Evolutionary conservation across 2,329 filamentous ascomycete genomes (phyloP).

Genomic region (Tolypocladium cylindrosporum): DNA sequence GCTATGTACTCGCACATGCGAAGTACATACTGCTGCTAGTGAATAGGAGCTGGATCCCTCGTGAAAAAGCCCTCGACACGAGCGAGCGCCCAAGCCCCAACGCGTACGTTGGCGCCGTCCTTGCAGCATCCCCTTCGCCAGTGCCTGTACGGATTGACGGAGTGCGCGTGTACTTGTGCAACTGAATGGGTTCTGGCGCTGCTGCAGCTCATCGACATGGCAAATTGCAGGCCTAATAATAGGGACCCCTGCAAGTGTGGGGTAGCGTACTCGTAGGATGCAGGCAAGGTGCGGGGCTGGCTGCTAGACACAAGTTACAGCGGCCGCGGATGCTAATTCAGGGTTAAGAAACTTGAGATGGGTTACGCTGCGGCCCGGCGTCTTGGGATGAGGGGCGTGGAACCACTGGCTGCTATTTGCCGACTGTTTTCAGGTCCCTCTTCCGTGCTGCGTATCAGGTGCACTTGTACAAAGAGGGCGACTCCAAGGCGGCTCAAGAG

Average conservation of each 20-base stretch:
- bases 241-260: background rate
- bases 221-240: background rate
- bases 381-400: background rate
- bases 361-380: background rate
- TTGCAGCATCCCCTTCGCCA: background rate
- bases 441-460: too few relatives aligned
- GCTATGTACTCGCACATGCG: too few relatives aligned
- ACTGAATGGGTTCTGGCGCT: background rate
- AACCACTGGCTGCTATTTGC: background rate
- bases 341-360: background rate
- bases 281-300: background rate
- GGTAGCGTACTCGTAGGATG: background rate
- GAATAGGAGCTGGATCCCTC: too few relatives aligned
- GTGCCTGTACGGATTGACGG: too few relatives aligned
- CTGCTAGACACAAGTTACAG: too few relatives aligned
- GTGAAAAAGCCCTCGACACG: too few relatives aligned
- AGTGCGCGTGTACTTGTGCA: background rate
- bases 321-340: background rate
- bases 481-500: background rate
- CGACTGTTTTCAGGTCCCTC: background rate
- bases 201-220: background rate
- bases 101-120: background rate
- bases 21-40: too few relatives aligned
- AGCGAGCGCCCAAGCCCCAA: background rate
- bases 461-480: background rate